Percentiles rank a stretch among this genome's conserved stretches.
Evolutionary conservation across 164 flowering plant species (phyloP).

Genomic region (Macadamia tetraphylla): DNA sequence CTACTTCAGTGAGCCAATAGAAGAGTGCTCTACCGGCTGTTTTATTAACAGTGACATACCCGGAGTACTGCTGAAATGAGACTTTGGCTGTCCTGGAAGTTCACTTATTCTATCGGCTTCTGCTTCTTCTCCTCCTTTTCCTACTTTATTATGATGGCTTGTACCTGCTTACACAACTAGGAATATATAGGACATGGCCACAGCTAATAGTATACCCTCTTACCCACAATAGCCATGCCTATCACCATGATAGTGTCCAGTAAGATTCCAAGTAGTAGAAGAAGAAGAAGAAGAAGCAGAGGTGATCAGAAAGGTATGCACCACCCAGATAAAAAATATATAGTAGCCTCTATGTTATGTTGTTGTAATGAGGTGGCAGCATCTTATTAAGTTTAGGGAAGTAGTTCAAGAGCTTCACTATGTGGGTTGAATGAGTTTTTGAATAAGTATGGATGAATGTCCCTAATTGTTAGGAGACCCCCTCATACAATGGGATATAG

Average conservation of each 20-base stretch:
- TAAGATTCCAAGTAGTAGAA: no score
- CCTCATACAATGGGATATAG: no score
- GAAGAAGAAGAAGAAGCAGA: no score
- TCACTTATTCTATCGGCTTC: conserved; percentile 50
- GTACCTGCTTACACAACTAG: conserved; percentile 8
- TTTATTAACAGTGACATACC: conserved; percentile 65
- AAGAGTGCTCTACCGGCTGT: conserved; percentile 67
- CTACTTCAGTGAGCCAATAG: conserved; percentile 80
- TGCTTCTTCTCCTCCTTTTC: conserved; percentile 27
- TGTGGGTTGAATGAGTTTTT: no score
- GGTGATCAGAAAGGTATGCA: conserved; percentile 30
- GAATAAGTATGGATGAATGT: no score
- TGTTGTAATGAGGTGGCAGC: no score
- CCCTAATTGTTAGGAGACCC: no score
- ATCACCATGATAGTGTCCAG: background rate
- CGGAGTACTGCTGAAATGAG: conserved; percentile 61
- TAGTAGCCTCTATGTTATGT: no score
- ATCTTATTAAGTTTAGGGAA: no score
- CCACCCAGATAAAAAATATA: no score
- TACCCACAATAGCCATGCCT: conserved; percentile 18
- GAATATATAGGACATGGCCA: conserved; percentile 7
- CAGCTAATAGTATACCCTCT: conserved; percentile 4
- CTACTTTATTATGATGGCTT: conserved; percentile 9
- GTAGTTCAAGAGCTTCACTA: no score
- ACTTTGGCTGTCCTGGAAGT: conserved; percentile 79